Conservation (phyloP, 1,139 yeast genomes). For the Sugiyamaella novakii region DNA sequence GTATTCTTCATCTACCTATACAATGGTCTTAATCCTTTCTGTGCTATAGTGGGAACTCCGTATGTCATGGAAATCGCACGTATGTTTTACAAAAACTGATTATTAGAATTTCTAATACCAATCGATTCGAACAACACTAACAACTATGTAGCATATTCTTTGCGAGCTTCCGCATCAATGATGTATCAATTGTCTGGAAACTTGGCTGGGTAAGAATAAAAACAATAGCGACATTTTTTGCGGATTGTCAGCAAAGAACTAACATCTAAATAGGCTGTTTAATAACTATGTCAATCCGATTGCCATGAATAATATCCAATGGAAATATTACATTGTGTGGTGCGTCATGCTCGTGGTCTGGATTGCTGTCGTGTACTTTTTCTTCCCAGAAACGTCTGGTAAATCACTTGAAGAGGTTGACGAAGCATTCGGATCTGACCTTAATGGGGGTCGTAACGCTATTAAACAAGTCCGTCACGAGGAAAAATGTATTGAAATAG, state of each 20-base stretch:
- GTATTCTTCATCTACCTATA: slow-evolving; percentile 7
- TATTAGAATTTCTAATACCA: no score
- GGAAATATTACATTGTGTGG: slow-evolving; percentile 40
- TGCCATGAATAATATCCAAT: slow-evolving; percentile 59
- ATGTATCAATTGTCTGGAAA: slow-evolving; percentile 31
- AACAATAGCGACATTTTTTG: no score
- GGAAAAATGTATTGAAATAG: background rate
- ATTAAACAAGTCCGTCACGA: background rate
- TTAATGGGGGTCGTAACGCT: slow-evolving; percentile 1
- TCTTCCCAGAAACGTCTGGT: no score
- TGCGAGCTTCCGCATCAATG: slow-evolving; percentile 41
- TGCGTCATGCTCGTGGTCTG: slow-evolving; percentile 17
- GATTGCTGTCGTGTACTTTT: slow-evolving; percentile 5
- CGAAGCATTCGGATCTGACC: background rate
- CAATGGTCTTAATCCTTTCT: slow-evolving; percentile 13
- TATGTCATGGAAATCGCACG: slow-evolving; percentile 42
- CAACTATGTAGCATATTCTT: slow-evolving; percentile 43
- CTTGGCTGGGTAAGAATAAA: no score
- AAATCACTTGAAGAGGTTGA: slow-evolving; percentile 5
- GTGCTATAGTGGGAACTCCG: slow-evolving; percentile 10
- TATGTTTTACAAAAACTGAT: no score
- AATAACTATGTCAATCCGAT: slow-evolving; percentile 58
- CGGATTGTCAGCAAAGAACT: no score
- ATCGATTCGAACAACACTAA: no score
- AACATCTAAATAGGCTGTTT: no score